phyloP scores from a whole-genome alignment of 1,284 basidiomycete genomes.

The Wallemia mellicola region DNA sequence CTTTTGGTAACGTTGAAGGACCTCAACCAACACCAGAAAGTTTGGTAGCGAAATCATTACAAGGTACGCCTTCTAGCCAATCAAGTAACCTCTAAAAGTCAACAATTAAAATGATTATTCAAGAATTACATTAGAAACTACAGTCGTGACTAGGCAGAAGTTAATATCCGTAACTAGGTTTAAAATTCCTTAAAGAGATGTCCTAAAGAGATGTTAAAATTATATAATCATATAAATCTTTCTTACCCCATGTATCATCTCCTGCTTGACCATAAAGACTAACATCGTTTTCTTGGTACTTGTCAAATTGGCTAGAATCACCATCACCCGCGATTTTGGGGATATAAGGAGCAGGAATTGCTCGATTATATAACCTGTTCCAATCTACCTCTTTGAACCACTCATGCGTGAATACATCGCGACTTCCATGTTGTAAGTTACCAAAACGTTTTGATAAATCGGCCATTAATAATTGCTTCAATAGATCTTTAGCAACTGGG shows the following conservation, averaged over 20 bases:
- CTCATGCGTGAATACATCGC: slow-evolving; percentile 19
- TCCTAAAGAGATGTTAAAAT: background rate
- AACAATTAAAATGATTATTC: too few relatives aligned
- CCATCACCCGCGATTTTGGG: slow-evolving; percentile 23
- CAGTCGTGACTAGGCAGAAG: background rate
- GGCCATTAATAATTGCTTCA: slow-evolving; percentile 18
- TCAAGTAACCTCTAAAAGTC: background rate
- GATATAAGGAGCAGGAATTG: slow-evolving; percentile 21
- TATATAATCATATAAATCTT: background rate
- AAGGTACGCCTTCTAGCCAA: background rate
- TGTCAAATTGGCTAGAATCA: slow-evolving; percentile 23
- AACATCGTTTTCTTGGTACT: background rate
- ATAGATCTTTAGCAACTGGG: slow-evolving; percentile 19
- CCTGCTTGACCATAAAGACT: background rate
- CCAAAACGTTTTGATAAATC: slow-evolving; percentile 20
- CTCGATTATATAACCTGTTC: slow-evolving; percentile 17
- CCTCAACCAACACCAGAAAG: background rate
- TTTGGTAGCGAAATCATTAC: background rate
- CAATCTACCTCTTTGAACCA: slow-evolving; percentile 23
- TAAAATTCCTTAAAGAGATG: background rate
- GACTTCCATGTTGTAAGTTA: slow-evolving; percentile 19
- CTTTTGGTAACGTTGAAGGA: background rate
- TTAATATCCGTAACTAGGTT: background rate
- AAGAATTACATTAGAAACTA: background rate
- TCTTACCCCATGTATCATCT: background rate